Conservation (phyloP, 192 early-diverging fungal species). For the Globomyces pollinis-pini region DNA sequence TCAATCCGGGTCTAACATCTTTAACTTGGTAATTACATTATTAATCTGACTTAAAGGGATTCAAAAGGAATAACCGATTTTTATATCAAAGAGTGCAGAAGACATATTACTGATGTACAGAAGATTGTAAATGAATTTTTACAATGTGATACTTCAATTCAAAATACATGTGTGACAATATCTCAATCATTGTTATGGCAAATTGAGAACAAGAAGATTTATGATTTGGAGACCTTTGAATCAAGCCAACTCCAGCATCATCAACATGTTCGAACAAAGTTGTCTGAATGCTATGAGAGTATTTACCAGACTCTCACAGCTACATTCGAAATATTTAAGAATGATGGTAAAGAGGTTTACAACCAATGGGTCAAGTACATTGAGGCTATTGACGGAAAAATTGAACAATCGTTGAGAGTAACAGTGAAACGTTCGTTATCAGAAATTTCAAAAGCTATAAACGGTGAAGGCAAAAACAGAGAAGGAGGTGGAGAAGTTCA, state of each 20-base stretch:
- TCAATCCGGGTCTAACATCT: slow-evolving; percentile 51
- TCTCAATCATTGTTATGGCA: slow-evolving; percentile 48
- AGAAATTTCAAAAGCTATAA: slow-evolving; percentile 54
- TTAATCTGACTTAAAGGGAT: slow-evolving; percentile 7
- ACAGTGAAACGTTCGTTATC: slow-evolving; percentile 47
- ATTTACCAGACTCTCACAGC: slow-evolving; percentile 34
- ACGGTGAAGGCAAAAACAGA: slow-evolving; percentile 53
- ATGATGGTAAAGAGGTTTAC: slow-evolving; percentile 53
- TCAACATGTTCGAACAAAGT: slow-evolving; percentile 28
- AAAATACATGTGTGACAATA: slow-evolving; percentile 40
- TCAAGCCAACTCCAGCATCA: slow-evolving; percentile 34
- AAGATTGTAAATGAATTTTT: slow-evolving; percentile 51
- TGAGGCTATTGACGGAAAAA: slow-evolving; percentile 42
- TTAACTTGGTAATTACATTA: too few species aligned
- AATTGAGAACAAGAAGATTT: slow-evolving; percentile 54
- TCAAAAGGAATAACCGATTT: slow-evolving; percentile 57
- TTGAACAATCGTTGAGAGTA: slow-evolving; percentile 46
- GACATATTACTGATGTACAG: slow-evolving; percentile 50
- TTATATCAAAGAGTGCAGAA: slow-evolving; percentile 57
- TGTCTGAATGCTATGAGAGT: slow-evolving; percentile 33
- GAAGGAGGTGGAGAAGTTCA: slow-evolving; percentile 48
- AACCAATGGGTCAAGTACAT: slow-evolving; percentile 47
- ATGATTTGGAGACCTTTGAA: slow-evolving; percentile 53
- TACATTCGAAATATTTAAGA: slow-evolving; percentile 43
- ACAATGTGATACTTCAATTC: slow-evolving; percentile 35